Percentiles rank a stretch among this genome's conserved stretches.
Evolutionary conservation across 208 protist genomes (phyloP).

Genomic region (Trypanosomatidae sp.): DNA sequence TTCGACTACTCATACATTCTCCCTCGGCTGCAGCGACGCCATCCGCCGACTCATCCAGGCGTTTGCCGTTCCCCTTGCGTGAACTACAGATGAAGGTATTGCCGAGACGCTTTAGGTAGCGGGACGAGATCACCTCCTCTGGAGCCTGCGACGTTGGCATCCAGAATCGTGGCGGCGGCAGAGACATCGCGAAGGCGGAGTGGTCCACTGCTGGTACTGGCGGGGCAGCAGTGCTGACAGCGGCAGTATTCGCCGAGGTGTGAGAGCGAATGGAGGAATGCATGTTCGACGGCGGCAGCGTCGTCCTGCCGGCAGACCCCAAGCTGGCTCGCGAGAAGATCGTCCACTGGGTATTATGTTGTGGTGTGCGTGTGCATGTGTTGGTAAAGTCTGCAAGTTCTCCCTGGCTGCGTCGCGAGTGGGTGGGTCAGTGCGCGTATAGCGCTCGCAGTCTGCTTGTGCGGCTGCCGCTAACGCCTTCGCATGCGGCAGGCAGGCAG

Average conservation of each 20-base stretch:
- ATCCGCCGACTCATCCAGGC: neutral
- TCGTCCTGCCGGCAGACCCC: neutral
- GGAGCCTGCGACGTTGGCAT: constrained; percentile 4
- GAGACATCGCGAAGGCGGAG: neutral
- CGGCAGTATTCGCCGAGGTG: neutral
- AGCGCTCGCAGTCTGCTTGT: neutral
- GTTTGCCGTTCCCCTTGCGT: neutral
- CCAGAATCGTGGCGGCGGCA: neutral
- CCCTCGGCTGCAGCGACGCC: neutral
- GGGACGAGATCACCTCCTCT: constrained; percentile 20
- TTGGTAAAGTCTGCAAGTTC: neutral
- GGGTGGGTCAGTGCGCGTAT: neutral
- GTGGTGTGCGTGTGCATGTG: neutral
- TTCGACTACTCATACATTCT: neutral
- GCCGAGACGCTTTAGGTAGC: constrained; percentile 29
- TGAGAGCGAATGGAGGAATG: neutral
- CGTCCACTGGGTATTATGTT: neutral
- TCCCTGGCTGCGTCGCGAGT: neutral
- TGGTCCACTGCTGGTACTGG: neutral
- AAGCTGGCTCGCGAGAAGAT: neutral
- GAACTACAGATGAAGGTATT: constrained; percentile 17
- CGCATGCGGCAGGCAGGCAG: neutral
- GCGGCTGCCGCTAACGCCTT: too few relatives aligned
- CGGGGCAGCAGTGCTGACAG: neutral
- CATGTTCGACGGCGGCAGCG: neutral